A percentile compares a stretch with the other conserved stretches of the same genome.
Evolutionary conservation across 176 grass and related monocot species (phyloP).

Genomic region (Elaeis guineensis): DNA sequence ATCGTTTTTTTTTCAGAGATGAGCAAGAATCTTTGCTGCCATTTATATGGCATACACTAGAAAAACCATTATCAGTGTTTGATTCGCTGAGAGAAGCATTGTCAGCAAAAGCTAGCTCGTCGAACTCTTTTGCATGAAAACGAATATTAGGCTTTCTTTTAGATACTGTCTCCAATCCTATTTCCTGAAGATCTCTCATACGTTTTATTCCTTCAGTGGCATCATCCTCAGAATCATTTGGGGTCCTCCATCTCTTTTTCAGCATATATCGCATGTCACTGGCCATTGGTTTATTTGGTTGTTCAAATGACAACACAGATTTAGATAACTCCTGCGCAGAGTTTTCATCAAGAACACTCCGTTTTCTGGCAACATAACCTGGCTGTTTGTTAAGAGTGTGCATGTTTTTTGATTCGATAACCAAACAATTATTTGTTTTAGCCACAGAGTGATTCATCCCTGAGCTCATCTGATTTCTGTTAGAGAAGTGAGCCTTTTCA

Average conservation of each 20-base stretch:
- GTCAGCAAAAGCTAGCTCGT: constrained; percentile 39
- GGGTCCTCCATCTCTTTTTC: constrained; percentile 57
- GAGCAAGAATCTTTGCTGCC: constrained; percentile 39
- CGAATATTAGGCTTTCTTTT: constrained; percentile 35
- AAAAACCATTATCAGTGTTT: constrained; percentile 42
- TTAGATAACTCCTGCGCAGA: constrained; percentile 43
- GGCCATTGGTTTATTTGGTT: constrained; percentile 31
- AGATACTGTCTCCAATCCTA: constrained; percentile 48
- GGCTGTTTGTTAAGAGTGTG: constrained; percentile 43
- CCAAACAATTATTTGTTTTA: constrained; percentile 18
- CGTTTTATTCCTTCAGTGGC: constrained; percentile 53
- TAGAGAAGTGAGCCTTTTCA: constrained; percentile 21
- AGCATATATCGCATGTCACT: constrained; percentile 5
- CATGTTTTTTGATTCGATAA: constrained; percentile 49
- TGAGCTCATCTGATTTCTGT: constrained; percentile 32
- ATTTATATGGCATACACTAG: constrained; percentile 28
- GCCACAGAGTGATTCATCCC: neutral
- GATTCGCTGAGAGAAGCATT: constrained; percentile 20
- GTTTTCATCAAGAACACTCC: constrained; percentile 34
- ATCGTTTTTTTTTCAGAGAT: constrained; percentile 64
- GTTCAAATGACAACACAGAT: constrained; percentile 33
- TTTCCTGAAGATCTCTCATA: constrained; percentile 89
- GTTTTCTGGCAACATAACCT: constrained; percentile 19
- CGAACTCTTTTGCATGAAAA: constrained; percentile 23
- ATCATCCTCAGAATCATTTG: constrained; percentile 55